Percentiles rank a stretch among this genome's conserved stretches.
Conservation (phyloP, 1,284 basidiomycete genomes). For the Leucoagaricus sp. region DNA sequence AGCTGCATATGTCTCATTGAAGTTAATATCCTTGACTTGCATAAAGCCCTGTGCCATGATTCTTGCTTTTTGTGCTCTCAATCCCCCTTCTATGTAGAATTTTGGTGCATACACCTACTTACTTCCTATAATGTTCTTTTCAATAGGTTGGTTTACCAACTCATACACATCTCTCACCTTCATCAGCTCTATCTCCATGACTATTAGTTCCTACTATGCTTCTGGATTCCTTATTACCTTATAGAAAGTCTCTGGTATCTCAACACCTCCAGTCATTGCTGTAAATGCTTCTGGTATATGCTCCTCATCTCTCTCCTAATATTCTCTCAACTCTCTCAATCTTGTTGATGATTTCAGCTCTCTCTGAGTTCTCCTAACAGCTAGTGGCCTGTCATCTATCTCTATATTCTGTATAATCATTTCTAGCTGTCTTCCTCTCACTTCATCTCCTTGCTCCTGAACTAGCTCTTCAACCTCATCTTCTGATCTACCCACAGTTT, state of each 20-base stretch:
- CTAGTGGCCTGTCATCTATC: background rate
- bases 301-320: background rate
- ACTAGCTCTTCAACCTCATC: background rate
- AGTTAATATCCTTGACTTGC: slow-evolving; percentile 13
- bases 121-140: background rate
- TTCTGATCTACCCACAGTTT: background rate
- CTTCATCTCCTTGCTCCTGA: background rate
- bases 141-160: background rate
- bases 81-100: slow-evolving; percentile 8
- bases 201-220: slow-evolving; percentile 9
- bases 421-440: too few relatives aligned
- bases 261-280: background rate
- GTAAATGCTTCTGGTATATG: background rate
- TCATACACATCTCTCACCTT: background rate
- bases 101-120: slow-evolving; percentile 12
- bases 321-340: background rate
- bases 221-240: slow-evolving; percentile 21
- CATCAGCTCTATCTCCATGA: slow-evolving; percentile 2
- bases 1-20: slow-evolving; percentile 3
- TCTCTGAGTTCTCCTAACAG: background rate
- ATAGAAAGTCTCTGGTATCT: slow-evolving; percentile 6
- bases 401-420: too few relatives aligned
- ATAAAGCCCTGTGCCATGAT: slow-evolving; percentile 17
- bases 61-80: slow-evolving; percentile 14
- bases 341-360: background rate